Base-by-base conservation (phyloP, 139 green algal genomes). In the Spirogloea muscicola region DNA sequence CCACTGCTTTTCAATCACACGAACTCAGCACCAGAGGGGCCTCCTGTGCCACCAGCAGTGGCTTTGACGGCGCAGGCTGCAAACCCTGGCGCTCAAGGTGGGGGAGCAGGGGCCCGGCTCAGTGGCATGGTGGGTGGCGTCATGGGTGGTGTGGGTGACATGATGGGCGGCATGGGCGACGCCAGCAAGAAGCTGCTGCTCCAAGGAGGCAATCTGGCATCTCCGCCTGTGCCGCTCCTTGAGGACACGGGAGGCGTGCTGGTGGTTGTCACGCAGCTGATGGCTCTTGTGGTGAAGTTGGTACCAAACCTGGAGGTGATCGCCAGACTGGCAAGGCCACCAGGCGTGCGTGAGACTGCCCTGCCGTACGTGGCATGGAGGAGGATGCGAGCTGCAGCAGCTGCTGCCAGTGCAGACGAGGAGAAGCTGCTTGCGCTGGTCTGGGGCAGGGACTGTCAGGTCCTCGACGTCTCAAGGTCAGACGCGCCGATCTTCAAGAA, bases 231-330 rank as follows among this genome's bases (percentile, higher is more conserved):
- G n/a, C n/a, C n/a, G n/a, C n/a, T n/a, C n/a, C n/a, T n/a, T n/a
- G n/a, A n/a, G n/a, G n/a, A n/a, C n/a, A n/a, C n/a, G n/a, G n/a
- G n/a, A 21, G 46, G 46, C 21, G 21, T 55, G 46, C 21, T 55
- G 21, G 46, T 21, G 46, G 21, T 55, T 21, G 46, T 55, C 46
- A 31, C 46, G 21, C 46, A 55, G 46, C 46, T 31, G 46, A 21
- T 55, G 21, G 46, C 46, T 21, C 21, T 55, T 21, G 46, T 55
- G 21, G 64, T 74, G 13, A 37, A 42, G 16, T 7, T 74, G 9
- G 64, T 74, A 6, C 64, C 64, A 9, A 71, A 37, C 18, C 68
- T 76, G 55, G 25, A 74, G 41, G 68, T 76, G 4, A 34, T 76
- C 31, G 58, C 33, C n/a, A 31, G 68, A 10, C 34, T 76, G 25